phyloP scores from a whole-genome alignment of 352 stramenopile genomes.

The Blastocystis sp. region DNA sequence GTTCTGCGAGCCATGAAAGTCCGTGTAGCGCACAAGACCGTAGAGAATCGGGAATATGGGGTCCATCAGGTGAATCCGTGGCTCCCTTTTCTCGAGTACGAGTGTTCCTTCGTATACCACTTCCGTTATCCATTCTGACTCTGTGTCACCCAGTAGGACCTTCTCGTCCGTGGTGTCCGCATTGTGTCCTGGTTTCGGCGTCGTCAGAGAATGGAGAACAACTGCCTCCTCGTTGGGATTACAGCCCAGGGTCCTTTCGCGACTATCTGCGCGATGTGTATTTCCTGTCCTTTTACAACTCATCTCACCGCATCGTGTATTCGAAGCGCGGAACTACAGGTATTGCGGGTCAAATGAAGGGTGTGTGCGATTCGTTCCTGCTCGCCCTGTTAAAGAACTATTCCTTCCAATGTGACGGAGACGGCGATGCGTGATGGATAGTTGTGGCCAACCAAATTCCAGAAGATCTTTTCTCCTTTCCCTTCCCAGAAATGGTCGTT shows the following conservation, averaged over 20 bases:
- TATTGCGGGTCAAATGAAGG: conserved; percentile 54
- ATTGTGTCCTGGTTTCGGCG: no score
- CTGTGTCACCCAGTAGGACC: no score
- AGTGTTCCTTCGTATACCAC: neutral
- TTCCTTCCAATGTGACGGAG: conserved; percentile 10
- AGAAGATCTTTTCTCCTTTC: neutral
- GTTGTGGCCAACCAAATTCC: neutral
- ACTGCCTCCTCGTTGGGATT: neutral
- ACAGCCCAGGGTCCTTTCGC: conserved; percentile 5
- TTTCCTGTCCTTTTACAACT: neutral
- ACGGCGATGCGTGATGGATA: neutral
- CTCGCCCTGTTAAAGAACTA: conserved; percentile 23
- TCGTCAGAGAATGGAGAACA: no score
- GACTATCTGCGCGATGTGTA: conserved; percentile 11
- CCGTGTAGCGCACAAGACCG: no score
- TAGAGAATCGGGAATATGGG: no score
- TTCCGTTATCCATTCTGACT: neutral
- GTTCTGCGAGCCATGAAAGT: no score
- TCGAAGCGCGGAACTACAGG: conserved; percentile 37
- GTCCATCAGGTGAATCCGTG: no score
- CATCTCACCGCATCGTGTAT: conserved; percentile 29
- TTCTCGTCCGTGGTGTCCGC: no score
- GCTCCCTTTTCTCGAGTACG: neutral
- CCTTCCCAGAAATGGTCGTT: neutral
- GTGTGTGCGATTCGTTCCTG: conserved; percentile 45